phyloP scores from a whole-genome alignment of 108 stramenopile species.

The Cyclotella distinguenda region DNA sequence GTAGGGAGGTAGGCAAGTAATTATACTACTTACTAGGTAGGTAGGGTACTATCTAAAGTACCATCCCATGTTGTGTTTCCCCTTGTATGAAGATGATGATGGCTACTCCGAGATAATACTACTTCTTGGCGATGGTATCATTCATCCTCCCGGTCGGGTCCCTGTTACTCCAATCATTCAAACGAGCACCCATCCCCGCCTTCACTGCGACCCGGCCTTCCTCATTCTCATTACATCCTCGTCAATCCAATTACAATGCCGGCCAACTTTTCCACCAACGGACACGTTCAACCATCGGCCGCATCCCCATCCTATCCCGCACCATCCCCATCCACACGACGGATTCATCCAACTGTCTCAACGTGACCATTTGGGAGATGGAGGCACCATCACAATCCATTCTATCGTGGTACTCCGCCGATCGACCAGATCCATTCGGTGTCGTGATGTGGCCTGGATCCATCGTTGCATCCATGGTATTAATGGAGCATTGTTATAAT shows the following conservation, averaged over 20 bases:
- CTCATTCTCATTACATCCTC: too few relatives aligned
- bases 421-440: slow-evolving; percentile 69
- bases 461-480: slow-evolving; percentile 67
- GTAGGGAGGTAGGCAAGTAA: too few relatives aligned
- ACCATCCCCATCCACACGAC: slow-evolving; percentile 27
- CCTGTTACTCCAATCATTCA: too few relatives aligned
- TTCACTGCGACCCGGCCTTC: too few relatives aligned
- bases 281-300: slow-evolving; percentile 28
- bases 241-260: background rate
- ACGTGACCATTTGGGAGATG: slow-evolving; percentile 80
- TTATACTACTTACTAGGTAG: too few relatives aligned
- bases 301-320: slow-evolving; percentile 38
- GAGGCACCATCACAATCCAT: slow-evolving; percentile 65
- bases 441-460: slow-evolving; percentile 82
- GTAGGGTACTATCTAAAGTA: too few relatives aligned
- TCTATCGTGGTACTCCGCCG: slow-evolving; percentile 65
- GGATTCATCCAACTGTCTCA: slow-evolving; percentile 1
- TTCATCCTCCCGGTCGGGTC: too few relatives aligned
- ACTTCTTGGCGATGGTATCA: too few relatives aligned
- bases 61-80: too few relatives aligned
- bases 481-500: slow-evolving; percentile 28
- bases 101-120: too few relatives aligned
- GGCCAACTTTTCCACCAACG: slow-evolving; percentile 20
- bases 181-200: too few relatives aligned
- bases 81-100: too few relatives aligned